A percentile compares a stretch with the other conserved stretches of the same genome.
Conservation (phyloP, 2,329 filamentous ascomycete genomes). For the Metarhizium sp. region DNA sequence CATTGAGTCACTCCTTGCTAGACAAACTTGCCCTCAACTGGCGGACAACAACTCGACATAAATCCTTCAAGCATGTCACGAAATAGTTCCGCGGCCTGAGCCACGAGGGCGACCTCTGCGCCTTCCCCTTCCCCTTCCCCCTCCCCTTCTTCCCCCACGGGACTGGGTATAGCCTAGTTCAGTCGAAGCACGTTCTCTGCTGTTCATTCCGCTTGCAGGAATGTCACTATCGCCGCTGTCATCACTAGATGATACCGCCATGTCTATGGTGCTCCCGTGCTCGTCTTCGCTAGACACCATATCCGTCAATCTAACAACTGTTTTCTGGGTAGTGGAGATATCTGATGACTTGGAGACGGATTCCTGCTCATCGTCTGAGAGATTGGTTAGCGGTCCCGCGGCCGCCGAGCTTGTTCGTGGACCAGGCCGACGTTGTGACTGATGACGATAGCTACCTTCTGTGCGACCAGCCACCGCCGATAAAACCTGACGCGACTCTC, state of each 20-base stretch:
- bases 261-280: background rate
- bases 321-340: background rate
- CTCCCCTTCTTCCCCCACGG: conserved; percentile 5
- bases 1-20: background rate
- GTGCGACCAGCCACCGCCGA: background rate
- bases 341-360: background rate
- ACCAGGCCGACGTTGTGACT: background rate
- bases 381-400: background rate
- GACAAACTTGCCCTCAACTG: background rate
- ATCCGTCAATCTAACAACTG: conserved; percentile 9
- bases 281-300: conserved; percentile 5
- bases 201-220: conserved; percentile 7
- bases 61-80: background rate
- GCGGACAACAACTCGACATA: background rate
- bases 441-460: background rate
- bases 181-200: background rate
- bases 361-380: background rate
- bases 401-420: background rate
- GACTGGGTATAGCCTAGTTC: background rate
- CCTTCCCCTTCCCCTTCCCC: conserved; percentile 7
- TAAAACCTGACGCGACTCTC: background rate
- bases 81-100: background rate
- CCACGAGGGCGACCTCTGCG: conserved; percentile 11
- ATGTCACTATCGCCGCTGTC: conserved; percentile 12
- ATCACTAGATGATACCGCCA: conserved; percentile 5